Evolutionary conservation across 2,329 filamentous ascomycete genomes (phyloP).

Genomic region (Neofusicoccum kwambonambiense): DNA sequence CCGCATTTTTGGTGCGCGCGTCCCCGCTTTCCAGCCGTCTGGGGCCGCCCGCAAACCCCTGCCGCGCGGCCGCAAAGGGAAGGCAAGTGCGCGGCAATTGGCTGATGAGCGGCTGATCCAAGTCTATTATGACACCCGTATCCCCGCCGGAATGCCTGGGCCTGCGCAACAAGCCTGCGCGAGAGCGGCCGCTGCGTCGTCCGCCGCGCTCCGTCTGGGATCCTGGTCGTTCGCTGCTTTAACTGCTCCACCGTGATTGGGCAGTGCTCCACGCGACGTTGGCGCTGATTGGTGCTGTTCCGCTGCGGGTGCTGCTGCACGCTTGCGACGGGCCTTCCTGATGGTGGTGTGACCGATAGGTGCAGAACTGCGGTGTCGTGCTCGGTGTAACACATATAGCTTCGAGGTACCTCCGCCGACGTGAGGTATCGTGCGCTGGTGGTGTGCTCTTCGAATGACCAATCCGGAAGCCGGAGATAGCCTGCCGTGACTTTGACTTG

Average conservation of each 20-base stretch:
- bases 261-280: background rate
- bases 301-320: background rate
- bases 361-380: slow-evolving; percentile 3
- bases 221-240: slow-evolving; percentile 6
- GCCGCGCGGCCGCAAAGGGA: background rate
- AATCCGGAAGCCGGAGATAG: background rate
- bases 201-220: background rate
- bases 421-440: background rate
- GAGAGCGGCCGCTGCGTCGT: background rate
- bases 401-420: background rate
- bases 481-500: background rate
- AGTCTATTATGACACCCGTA: background rate
- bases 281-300: background rate
- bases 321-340: slow-evolving; percentile 8
- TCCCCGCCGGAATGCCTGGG: slow-evolving; percentile 2
- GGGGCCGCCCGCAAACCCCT: slow-evolving; percentile 12
- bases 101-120: background rate
- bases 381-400: slow-evolving; percentile 15
- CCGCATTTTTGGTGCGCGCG: slow-evolving; percentile 4
- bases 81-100: background rate
- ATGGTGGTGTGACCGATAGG: slow-evolving; percentile 9
- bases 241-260: background rate
- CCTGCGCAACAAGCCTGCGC: background rate
- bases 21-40: slow-evolving; percentile 15
- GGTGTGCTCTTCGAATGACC: slow-evolving; percentile 14